These are phyloP conservation scores for Trametes hirsuta DNA, from an alignment of 1,284 basidiomycete genomes.

Conservation along the genomic window DNA sequence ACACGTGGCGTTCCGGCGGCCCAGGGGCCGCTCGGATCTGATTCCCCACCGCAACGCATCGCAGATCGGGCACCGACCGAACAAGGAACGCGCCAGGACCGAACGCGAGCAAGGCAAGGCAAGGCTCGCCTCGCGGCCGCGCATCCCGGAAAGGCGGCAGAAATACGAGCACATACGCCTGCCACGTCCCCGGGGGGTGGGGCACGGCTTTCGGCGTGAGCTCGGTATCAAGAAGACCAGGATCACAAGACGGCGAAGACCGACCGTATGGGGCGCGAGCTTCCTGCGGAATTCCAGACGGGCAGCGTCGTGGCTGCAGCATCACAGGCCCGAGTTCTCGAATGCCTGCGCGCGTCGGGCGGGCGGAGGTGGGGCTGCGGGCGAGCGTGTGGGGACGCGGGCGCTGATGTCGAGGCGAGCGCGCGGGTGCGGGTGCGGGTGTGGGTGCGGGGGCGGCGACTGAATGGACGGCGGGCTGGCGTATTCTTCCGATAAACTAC, in stretches of 20 bases:
- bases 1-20: conserved; percentile 11
- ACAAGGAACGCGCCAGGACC: not conserved
- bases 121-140: too few relatives aligned
- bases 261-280: conserved; percentile 21
- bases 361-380: not conserved
- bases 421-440: not conserved
- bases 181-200: too few relatives aligned
- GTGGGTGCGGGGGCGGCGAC: not conserved
- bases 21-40: conserved; percentile 2
- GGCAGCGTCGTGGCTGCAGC: not conserved
- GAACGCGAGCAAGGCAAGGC: not conserved
- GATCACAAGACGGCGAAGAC: conserved; percentile 29
- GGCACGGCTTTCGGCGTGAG: conserved; percentile 24
- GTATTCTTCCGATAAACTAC: conserved; percentile 20
- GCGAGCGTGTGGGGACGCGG: not conserved
- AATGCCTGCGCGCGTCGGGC: not conserved
- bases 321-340: not conserved
- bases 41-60: not conserved
- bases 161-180: too few relatives aligned
- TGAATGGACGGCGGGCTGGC: conserved; percentile 4
- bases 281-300: conserved; percentile 3
- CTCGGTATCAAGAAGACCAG: conserved; percentile 27
- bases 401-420: not conserved
- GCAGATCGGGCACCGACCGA: conserved; percentile 1
- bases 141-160: too few relatives aligned